Percentiles rank a stretch among this genome's conserved stretches.
These are phyloP conservation scores for Medicago ruthenica DNA, from an alignment of 306 rosid genomes.

Conservation along the genomic window DNA sequence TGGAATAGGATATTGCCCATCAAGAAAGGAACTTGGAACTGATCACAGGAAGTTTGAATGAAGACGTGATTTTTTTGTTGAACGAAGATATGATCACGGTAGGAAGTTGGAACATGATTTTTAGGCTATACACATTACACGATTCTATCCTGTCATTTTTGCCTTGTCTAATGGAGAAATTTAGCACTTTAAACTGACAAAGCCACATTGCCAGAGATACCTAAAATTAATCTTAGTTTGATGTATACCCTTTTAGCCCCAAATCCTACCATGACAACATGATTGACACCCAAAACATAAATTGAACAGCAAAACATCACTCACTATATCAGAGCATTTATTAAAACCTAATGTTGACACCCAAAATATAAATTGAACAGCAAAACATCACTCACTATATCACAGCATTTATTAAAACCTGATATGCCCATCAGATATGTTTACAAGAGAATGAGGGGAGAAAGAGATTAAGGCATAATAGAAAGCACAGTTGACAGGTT, in stretches of 20 bases:
- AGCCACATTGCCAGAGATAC: neutral
- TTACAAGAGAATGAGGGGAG: neutral
- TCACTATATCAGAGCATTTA: neutral
- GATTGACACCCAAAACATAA: constrained; percentile 16
- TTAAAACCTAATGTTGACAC: no score
- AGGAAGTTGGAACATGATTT: no score
- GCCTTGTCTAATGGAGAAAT: constrained; percentile 27
- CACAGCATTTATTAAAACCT: neutral
- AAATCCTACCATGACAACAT: constrained; percentile 7
- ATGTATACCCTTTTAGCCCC: constrained; percentile 7
- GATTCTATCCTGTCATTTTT: constrained; percentile 9
- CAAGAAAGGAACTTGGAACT: neutral
- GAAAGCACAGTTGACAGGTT: neutral
- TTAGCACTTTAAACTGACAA: constrained; percentile 20
- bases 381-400: constrained; percentile 2
- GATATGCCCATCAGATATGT: no score
- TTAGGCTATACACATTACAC: constrained; percentile 3
- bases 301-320: constrained; percentile 12
- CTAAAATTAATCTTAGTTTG: constrained; percentile 3
- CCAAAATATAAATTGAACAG: no score
- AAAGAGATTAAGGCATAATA: neutral
- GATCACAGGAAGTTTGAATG: neutral
- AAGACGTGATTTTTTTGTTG: no score
- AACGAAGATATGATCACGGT: no score
- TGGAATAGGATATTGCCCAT: constrained; percentile 4